phyloP scores from a whole-genome alignment of 495 filamentous ascomycete species.

The Hypoxylon trugodes region DNA sequence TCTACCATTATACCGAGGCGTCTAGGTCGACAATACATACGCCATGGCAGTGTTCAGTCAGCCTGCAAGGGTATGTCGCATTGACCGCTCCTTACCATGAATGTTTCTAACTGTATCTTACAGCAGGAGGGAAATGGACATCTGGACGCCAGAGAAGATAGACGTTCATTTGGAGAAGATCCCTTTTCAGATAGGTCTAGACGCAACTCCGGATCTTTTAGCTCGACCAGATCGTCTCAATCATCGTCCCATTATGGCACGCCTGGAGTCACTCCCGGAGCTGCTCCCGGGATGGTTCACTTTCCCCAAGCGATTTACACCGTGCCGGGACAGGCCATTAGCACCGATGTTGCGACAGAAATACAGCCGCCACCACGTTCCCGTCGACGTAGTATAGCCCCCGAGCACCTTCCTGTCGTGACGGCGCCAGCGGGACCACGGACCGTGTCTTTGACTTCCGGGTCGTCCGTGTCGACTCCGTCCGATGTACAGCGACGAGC shows the following conservation, averaged over 20 bases:
- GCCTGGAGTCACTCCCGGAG: no score
- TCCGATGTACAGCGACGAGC: background rate
- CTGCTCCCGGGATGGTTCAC: conserved; percentile 1
- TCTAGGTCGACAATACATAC: background rate
- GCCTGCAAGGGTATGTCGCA: conserved; percentile 17
- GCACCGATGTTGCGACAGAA: background rate
- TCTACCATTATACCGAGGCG: background rate
- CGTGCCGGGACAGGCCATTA: conserved; percentile 1
- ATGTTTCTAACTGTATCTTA: background rate
- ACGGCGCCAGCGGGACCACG: background rate
- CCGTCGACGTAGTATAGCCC: background rate
- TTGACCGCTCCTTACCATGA: background rate
- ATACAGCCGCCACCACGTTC: background rate
- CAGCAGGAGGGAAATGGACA: conserved; percentile 8
- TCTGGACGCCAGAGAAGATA: background rate
- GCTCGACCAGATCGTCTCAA: background rate
- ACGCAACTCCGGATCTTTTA: background rate
- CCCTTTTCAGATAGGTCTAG: conserved; percentile 13
- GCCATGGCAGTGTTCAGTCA: background rate
- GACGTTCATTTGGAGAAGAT: background rate
- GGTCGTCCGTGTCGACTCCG: background rate
- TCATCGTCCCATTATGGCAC: conserved; percentile 8
- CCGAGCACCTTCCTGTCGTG: background rate
- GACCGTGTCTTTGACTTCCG: background rate
- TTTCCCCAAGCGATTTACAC: background rate